Base-by-base conservation (phyloP, 768 basidiomycete genomes). In the Lanmaoa rubissima region DNA sequence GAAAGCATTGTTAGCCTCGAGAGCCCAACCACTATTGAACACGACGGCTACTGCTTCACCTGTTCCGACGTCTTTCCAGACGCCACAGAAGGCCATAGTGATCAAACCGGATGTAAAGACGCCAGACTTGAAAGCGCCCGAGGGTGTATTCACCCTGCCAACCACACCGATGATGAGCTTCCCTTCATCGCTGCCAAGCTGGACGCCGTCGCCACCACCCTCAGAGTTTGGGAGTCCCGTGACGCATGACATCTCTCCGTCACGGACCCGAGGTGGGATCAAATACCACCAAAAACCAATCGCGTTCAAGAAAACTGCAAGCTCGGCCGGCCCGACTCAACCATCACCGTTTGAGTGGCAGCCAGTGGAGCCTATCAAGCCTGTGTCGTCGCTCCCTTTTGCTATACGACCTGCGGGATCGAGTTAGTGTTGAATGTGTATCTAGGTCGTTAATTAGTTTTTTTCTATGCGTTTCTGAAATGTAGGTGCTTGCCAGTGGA, bases 11-110 rank as follows among this genome's bases (percentile, higher is more conserved):
- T 71, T 92, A 24, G 67, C 75, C 7, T 78, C 78, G 1, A 81
- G 90, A 35, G 78, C 78, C 53, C 78, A 84, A 58, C 91, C 92
- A 0, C 71, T 89, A 36, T 70, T 92, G 40, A 92, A 90, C 65
- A 80, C 74, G 7, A 80, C 77, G 53, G 85, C 80, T 1, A 63
- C 60, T 2, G 40, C 51, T 28, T 55, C 60, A 3, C 36, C 53
- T 4, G 40, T 49, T 63, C 63, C 62, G 3, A 67, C 67, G 4
- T 68, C 70, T 12, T 69, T 68, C 61, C 60, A 61, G 54, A 69
- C 66, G 1, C 67, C 73, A 2, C 68, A 69, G 42, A 75, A 70
- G 44, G 47, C 58, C 5, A 56, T 44, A 43, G 59, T 39, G 32
- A 55, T 38, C 49, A 61, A 61, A 43, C 28, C 12, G 13, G 54